Evolutionary conservation across 495 filamentous ascomycete genomes (phyloP).

Genomic region (Aspergillus coremiiformis): DNA sequence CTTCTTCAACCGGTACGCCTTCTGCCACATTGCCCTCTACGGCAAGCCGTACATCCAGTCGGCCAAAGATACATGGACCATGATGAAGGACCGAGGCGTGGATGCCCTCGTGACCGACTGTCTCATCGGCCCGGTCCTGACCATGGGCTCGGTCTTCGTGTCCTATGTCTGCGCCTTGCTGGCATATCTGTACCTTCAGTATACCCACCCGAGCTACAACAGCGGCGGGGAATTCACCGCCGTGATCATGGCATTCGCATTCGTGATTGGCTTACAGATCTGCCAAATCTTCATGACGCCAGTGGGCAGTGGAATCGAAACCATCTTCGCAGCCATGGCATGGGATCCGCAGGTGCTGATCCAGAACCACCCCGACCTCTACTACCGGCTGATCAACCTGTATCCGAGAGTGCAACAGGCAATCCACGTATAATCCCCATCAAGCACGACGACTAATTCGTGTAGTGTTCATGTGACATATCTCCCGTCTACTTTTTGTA

Average conservation of each 20-base stretch:
- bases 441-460: background rate
- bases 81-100: conserved; percentile 87
- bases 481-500: too few species aligned
- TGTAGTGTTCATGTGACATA: too few species aligned
- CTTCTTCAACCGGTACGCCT: conserved; percentile 68
- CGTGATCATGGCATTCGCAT: conserved; percentile 74
- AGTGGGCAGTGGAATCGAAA: conserved; percentile 54
- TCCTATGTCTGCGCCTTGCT: conserved; percentile 75
- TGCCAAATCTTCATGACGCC: conserved; percentile 83
- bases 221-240: conserved; percentile 57
- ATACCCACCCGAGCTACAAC: conserved; percentile 76
- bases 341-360: conserved; percentile 87
- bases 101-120: conserved; percentile 87
- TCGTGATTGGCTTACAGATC: conserved; percentile 80
- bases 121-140: conserved; percentile 83
- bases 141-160: conserved; percentile 76
- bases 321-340: conserved; percentile 81
- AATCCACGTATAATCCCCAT: conserved; percentile 45
- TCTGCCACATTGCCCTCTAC: conserved; percentile 86
- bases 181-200: conserved; percentile 76
- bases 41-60: conserved; percentile 78
- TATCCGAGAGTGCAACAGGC: conserved; percentile 79
- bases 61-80: conserved; percentile 81
- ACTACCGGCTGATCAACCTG: conserved; percentile 62
- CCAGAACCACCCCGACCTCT: conserved; percentile 74